A percentile compares a stretch with the other conserved stretches of the same genome.
Evolutionary conservation across 192 early-diverging fungal genomes (phyloP).

Genomic region (Podochytrium sp.): DNA sequence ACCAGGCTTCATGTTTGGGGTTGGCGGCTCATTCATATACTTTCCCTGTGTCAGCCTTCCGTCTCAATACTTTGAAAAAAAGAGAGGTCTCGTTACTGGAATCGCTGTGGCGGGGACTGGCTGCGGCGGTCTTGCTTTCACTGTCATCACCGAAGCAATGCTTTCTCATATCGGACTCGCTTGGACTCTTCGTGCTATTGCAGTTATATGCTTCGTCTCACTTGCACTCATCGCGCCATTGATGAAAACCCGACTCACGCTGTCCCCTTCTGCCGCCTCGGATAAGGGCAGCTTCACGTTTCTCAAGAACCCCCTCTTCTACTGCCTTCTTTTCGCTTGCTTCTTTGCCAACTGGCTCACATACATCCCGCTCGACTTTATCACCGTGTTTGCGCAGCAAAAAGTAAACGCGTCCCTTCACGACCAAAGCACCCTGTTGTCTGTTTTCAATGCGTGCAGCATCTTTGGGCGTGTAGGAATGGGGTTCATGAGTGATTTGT

Average conservation of each 20-base stretch:
- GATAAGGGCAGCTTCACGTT: constrained; percentile 13
- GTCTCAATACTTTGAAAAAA: constrained; percentile 70
- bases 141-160: constrained; percentile 59
- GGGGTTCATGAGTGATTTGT: constrained; percentile 62
- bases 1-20: constrained; percentile 74
- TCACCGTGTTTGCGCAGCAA: constrained; percentile 3
- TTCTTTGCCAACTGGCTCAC: constrained; percentile 42
- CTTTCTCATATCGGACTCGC: constrained; percentile 59
- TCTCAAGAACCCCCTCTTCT: not conserved
- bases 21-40: constrained; percentile 67
- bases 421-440: constrained; percentile 29
- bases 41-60: constrained; percentile 67
- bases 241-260: constrained; percentile 8
- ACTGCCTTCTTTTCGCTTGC: constrained; percentile 11
- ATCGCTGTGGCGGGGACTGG: constrained; percentile 71
- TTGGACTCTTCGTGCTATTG: constrained; percentile 74
- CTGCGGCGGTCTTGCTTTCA: constrained; percentile 72
- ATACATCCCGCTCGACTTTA: constrained; percentile 2
- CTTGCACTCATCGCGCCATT: constrained; percentile 38
- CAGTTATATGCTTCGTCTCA: constrained; percentile 38
- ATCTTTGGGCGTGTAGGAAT: constrained; percentile 67
- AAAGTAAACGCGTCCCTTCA: not conserved
- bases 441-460: constrained; percentile 68
- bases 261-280: not conserved
- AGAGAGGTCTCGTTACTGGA: constrained; percentile 71